Base-by-base conservation (phyloP, 2,329 filamentous ascomycete species). In the Sporothrix variecibatus region DNA sequence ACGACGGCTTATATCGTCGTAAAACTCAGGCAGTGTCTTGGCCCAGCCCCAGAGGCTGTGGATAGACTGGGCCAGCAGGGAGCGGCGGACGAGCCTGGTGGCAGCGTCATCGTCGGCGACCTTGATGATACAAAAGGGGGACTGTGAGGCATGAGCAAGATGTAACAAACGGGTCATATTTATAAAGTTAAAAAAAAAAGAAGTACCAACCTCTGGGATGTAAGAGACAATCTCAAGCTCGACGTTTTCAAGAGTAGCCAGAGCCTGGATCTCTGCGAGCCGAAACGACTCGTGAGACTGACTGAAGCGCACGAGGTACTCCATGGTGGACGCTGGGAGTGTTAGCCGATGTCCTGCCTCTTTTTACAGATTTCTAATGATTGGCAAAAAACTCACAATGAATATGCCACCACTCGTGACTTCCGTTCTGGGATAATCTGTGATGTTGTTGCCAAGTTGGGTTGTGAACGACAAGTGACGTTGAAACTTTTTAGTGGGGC, bases 251-350 rank as follows among this genome's bases (percentile, higher is more conserved):
- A 95, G 81, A 11, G 89, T 84, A 3, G 94, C 94, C 26, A 99
- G 85, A 31, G 96, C 91, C 79, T 95, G 85, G 17, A 97, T 88
- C 82, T 99, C 96, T 2, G 95, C 90, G 73, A 90, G 86, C 53
- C 95, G 92, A 81, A 99, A 99, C n/a, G 90, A 92, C 84, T 98
- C 94, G 82, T 98, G 95, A 74, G 89, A 87, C 82, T 98, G 96
- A 62, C 92, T 92, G 81, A 98, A 94, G 78, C 95, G 93, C 77
- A 99, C 91, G 75, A 99, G 87, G 80, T 93, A 98, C 76, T 97
- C 90, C 90, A 91, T 90, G 23, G 38, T 26, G 62, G 23, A 4
- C 34, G n/a, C 51, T 62, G 43, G 65, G 20, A 15, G 17, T 1
- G n/a, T 67, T 28, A 67, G 62, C 12, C 1, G 23, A 31, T 6